Evolutionary conservation across 2,329 filamentous ascomycete genomes (phyloP), one percentile per base, ranked within the genome.

Genomic region (Pseudogymnoascus sp.): DNA sequence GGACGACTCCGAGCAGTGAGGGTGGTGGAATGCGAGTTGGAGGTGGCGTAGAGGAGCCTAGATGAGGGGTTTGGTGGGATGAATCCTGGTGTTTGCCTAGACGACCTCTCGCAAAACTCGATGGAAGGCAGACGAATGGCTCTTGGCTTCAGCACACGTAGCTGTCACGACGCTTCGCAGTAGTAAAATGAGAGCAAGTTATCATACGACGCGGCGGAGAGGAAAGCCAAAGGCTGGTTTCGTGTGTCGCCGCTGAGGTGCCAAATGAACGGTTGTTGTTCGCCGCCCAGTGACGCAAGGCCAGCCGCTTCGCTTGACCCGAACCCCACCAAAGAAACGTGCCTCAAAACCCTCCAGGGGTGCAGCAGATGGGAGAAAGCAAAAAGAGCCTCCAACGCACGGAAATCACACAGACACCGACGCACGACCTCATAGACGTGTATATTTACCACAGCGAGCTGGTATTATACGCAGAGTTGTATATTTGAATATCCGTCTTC

Each of bases 281-380:
- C 41, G 41, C 41, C 41, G 41, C 41, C 41, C 41, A 52, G 41
- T 52, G 41, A 52, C 41, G 41, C 41, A 52, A 18, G 41, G 41
- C 23, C 23, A 52, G 38, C 38, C 38, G 41, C 13, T 52, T 52
- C 41, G 41, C 41, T 52, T 52, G 41, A 52, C 41, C 9, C 23
- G 6, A 19, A 52, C 41, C 41, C 23, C 41, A 52, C 41, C 41
- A 52, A 52, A 28, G 23, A 21, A 48, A 48, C 2, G 41, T 18
- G 41, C 23, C 41, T 48, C 41, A 48, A 48, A 28, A 15, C 23
- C 3, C 2, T 28, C 41, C 41, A 48, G 41, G 41, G 41, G 41
- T 48, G 23, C 23, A 48, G 38, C 9, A 7, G 38, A n/a, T 21
- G 2, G 38, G 3, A 12, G 18, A 12, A 15, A n/a, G 23, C 23